These are phyloP conservation scores for Tremella fuciformis DNA, from an alignment of 768 basidiomycete species.

Conservation along the genomic window DNA sequence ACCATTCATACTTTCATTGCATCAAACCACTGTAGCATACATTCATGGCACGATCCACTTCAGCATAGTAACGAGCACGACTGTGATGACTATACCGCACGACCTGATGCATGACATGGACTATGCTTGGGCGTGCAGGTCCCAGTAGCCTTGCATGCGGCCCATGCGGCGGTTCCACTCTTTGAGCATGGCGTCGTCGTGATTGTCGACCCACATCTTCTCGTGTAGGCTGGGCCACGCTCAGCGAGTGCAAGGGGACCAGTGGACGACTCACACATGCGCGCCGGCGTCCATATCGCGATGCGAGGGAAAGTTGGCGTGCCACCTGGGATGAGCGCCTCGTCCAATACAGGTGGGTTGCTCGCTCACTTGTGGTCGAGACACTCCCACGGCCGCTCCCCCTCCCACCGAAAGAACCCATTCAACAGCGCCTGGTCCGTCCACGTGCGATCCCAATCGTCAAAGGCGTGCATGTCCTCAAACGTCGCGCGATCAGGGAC, in stretches of 20 bases:
- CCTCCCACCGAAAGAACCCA: background rate
- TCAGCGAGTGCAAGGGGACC: background rate
- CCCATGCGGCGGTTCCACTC: conserved; percentile 1
- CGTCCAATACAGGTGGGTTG: background rate
- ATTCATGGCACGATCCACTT: too few species aligned
- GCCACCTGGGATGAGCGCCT: background rate
- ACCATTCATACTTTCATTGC: too few species aligned
- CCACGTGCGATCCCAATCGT: background rate
- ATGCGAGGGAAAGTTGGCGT: background rate
- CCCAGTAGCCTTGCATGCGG: conserved; percentile 4
- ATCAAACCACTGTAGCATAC: too few species aligned
- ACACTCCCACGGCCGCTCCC: background rate
- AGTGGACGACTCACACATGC: background rate
- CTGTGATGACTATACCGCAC: too few species aligned
- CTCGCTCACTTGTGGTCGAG: background rate
- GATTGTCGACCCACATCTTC: background rate
- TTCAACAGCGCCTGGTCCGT: conserved; percentile 4
- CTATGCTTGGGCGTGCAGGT: background rate
- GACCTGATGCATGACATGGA: too few species aligned
- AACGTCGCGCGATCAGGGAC: background rate
- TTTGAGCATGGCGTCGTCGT: conserved; percentile 2
- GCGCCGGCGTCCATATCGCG: background rate
- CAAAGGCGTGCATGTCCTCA: background rate
- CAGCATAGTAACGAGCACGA: too few species aligned
- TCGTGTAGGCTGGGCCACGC: background rate